Evolutionary conservation across 2,329 filamentous ascomycete genomes (phyloP).

Genomic region (Coniochaeta sp.): DNA sequence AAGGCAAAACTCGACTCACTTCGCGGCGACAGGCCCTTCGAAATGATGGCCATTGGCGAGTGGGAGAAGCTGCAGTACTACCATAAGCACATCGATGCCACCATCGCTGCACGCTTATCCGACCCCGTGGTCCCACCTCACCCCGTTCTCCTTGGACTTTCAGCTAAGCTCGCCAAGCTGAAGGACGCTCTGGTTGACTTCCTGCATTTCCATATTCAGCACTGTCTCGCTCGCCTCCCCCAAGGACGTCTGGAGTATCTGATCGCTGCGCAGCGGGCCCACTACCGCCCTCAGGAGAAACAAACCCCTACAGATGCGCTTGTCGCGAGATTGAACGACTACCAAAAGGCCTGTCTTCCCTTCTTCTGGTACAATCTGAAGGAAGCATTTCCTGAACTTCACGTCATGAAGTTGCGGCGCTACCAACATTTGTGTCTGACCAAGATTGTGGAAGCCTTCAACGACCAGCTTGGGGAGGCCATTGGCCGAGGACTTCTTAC

Average conservation of each 20-base stretch:
- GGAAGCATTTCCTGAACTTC: not conserved
- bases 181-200: conserved; percentile 1
- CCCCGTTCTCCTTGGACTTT: not conserved
- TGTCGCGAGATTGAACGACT: conserved; percentile 17
- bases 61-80: conserved; percentile 22
- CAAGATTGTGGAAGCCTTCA: not conserved
- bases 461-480: not conserved
- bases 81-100: conserved; percentile 4
- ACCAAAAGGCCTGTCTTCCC: conserved; percentile 26
- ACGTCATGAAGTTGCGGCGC: not conserved
- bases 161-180: conserved; percentile 6
- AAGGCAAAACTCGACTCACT: conserved; percentile 20
- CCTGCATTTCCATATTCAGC: conserved; percentile 6
- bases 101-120: not conserved
- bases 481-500: not conserved
- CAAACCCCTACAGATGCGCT: conserved; percentile 15
- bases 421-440: not conserved
- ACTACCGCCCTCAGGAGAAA: conserved; percentile 25
- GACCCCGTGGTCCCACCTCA: not conserved
- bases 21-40: conserved; percentile 23
- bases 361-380: conserved; percentile 24
- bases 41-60: conserved; percentile 19
- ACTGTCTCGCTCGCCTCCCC: conserved; percentile 1
- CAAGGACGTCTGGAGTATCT: not conserved
- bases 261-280: conserved; percentile 26